phyloP scores from a whole-genome alignment of 441 rosid genomes.

The Sinapis alba region DNA sequence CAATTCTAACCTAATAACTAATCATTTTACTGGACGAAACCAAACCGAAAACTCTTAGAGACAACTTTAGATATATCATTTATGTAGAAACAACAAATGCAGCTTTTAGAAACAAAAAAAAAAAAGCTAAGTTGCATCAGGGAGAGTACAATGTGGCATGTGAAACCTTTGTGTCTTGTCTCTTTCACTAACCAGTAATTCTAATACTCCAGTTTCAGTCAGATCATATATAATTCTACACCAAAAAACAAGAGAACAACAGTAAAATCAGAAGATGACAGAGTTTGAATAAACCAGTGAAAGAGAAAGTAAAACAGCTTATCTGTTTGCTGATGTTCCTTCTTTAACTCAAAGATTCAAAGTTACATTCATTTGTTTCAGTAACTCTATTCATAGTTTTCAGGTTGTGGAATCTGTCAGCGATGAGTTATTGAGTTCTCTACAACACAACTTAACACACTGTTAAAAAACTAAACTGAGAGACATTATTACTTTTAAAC shows the following conservation, averaged over 20 bases:
- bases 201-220: slow-evolving; percentile 25
- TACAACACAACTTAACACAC: not conserved
- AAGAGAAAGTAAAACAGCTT: slow-evolving; percentile 1
- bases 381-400: slow-evolving; percentile 2
- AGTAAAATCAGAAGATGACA: slow-evolving; percentile 3
- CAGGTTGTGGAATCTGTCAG: slow-evolving; percentile 4
- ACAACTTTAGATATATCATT: slow-evolving; percentile 16
- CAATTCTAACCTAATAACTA: not conserved
- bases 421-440: not conserved
- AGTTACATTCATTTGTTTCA: slow-evolving; percentile 30
- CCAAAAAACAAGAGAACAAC: not conserved
- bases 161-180: slow-evolving; percentile 38
- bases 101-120: slow-evolving; percentile 19
- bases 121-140: slow-evolving; percentile 30
- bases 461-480: slow-evolving; percentile 3
- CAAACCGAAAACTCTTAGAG: not conserved
- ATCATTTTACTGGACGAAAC: slow-evolving; percentile 1
- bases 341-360: slow-evolving; percentile 18
- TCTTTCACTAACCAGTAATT: slow-evolving; percentile 39
- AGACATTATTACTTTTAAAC: not conserved
- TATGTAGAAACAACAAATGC: slow-evolving; percentile 11
- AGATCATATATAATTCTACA: not conserved
- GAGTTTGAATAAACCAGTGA: not conserved
- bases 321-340: not conserved
- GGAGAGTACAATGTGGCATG: slow-evolving; percentile 38